Base-by-base conservation (phyloP, 192 early-diverging fungal species). In the Backusella mclennaniae region DNA sequence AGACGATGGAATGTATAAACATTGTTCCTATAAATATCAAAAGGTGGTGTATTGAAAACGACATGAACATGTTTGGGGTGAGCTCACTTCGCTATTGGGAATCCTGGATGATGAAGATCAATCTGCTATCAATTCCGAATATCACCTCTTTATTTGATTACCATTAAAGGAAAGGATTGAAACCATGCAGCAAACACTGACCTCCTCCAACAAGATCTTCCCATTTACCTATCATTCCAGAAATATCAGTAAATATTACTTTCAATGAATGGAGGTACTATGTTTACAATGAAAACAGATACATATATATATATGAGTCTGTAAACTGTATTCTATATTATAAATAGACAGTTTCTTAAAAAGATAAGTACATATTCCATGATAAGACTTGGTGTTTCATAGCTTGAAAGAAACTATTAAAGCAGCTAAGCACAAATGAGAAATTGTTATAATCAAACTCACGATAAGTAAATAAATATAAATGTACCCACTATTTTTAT, bases 41-140 rank as follows among this genome's bases (percentile, higher is more conserved):
- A 44, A 94, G 77, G 35, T 88, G 88, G 17, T 89, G 87, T 9
- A 88, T 89, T 6, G 91, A 88, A 31, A 94, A 84, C 91, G 26
- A 93, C 80, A 2, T 91, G 87, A 26, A 94, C 80, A 0, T 89
- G 86, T 67, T 89, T 85, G 69, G 90, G 90, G 33, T 33, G 33
- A 33, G 33, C 33, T 33, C 84, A 85, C 79, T 91, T 89, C 3
- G 90, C 87, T 33, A 93, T 82, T 93, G 89, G 0, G 92, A 90
- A 73, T 93, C 91, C 80, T 94, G 93, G 56, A 92, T 89, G 8
- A 89, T 91, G 0, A 90, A 87, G 70, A 95, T 91, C 29, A 91
- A 85, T 3, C 89, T 90, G 11, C 87, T 89, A 26, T 91, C 93
- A 8, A 93, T 84, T 14, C 93, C 92, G 69, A 83, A 90, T 35